These are phyloP conservation scores for Senecio squalidus DNA, from an alignment of 140 eudicot genomes.

Conservation along the genomic window DNA sequence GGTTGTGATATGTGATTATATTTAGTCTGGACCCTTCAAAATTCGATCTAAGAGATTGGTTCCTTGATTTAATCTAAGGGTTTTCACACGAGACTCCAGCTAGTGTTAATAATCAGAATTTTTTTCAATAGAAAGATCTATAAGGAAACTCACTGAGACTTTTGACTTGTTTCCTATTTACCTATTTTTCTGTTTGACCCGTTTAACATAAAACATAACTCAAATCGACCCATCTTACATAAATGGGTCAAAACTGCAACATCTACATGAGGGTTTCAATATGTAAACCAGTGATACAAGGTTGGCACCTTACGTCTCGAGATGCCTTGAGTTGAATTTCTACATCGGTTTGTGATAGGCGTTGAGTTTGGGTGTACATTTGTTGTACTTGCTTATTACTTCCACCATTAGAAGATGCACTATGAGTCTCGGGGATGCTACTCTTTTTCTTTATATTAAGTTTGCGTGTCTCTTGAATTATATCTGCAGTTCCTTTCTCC, in stretches of 20 bases:
- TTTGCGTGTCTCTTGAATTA: conserved; percentile 84
- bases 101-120: no score
- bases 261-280: neutral
- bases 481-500: conserved; percentile 75
- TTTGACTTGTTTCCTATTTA: neutral
- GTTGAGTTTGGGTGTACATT: conserved; percentile 29
- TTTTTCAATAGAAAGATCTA: neutral
- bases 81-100: no score
- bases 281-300: conserved; percentile 32
- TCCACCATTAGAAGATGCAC: conserved; percentile 29
- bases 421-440: conserved; percentile 29
- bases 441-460: conserved; percentile 57
- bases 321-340: conserved; percentile 92
- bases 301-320: conserved; percentile 94
- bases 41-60: no score
- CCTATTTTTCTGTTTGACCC: neutral
- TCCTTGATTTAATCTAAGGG: no score
- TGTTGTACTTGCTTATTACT: conserved; percentile 26
- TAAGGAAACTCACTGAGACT: neutral
- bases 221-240: neutral
- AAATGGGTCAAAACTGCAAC: conserved; percentile 2
- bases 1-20: no score
- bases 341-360: conserved; percentile 44
- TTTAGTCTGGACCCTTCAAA: no score
- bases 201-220: neutral